Base-by-base conservation (phyloP, 148 eudicot species). In the Rhododendron vialii region DNA sequence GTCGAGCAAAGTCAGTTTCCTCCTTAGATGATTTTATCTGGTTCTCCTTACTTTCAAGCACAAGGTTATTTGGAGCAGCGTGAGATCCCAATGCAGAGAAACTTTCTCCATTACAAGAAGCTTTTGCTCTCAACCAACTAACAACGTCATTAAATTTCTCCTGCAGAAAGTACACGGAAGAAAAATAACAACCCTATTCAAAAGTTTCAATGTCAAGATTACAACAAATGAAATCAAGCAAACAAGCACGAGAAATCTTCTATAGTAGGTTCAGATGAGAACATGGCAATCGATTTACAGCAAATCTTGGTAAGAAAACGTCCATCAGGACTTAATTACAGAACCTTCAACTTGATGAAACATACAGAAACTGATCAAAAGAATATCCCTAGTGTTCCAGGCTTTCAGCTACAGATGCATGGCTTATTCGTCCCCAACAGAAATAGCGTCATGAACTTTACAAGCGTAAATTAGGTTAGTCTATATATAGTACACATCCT, bases 131-230 rank as follows among this genome's bases (percentile, higher is more conserved):
- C 41, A 97, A 91, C 99, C 99, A 95, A 81, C 88, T 92, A 65
- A 95, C 98, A 85, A 97, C 92, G 87, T 95, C 99, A 86, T 92
- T 89, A 85, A 93, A 97, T 75, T 93, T 94, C 18, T 88, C 98
- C 99, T 95, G 92, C 78, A 76, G 80, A 86, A 57, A 71, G 65
- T 8, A 33, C 35, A 69, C 22, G 22, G 15, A 24, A 53, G 26
- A 18, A 13, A 13, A 69, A 47, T 36, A 14, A 69, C 41, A 51
- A 43, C 73, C 26, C 14, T 84, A 20, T 76, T n/a, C 80, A n/a
- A 11, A 84, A 36, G 14, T 53, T 84, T 71, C 61, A 36, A 2
- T 30, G 6, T 33, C 11, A 63, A 78, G 26, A 76, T 77, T 59
- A 36, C 41, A 85, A 59, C 75, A 10, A 77, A 53, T 83, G 9